Conservation (phyloP, 2,329 filamentous ascomycete genomes). For the Paraphaeosphaeria sporulosa region DNA sequence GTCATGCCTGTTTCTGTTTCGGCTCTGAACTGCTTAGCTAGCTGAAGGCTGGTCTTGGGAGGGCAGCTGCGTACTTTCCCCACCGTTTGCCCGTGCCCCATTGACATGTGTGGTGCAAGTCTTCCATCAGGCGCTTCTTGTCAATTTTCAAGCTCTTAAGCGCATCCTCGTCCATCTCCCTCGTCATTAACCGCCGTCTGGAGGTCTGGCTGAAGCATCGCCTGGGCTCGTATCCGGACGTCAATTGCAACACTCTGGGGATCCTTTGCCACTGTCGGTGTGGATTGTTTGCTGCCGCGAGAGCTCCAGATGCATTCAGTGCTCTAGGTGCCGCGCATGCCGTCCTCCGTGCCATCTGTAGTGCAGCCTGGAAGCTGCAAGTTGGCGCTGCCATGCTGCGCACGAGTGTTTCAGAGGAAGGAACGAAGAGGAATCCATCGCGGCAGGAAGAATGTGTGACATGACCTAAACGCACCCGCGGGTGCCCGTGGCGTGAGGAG, state of each 20-base stretch:
- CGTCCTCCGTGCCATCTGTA: constrained; percentile 10
- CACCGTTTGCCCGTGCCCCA: constrained; percentile 72
- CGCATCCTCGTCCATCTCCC: constrained; percentile 60
- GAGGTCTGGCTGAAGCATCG: constrained; percentile 41
- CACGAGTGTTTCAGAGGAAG: neutral
- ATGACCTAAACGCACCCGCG: constrained; percentile 3
- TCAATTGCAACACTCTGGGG: neutral
- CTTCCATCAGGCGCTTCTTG: constrained; percentile 66
- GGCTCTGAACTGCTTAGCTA: constrained; percentile 44
- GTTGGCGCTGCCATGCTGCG: constrained; percentile 17
- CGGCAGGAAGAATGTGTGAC: neutral
- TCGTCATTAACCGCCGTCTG: constrained; percentile 49
- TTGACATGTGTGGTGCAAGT: constrained; percentile 71
- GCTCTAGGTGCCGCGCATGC: constrained; percentile 14
- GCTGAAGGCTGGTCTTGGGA: neutral
- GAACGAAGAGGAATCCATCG: neutral
- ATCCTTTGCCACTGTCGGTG: neutral
- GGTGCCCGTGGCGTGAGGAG: constrained; percentile 16
- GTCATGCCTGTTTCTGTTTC: constrained; percentile 78
- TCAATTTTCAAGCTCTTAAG: constrained; percentile 65
- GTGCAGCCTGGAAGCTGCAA: constrained; percentile 12
- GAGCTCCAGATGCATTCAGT: constrained; percentile 20
- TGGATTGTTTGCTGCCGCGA: constrained; percentile 37
- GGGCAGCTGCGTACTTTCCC: constrained; percentile 64
- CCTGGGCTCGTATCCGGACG: neutral